Evolutionary conservation across 805 yeast genomes (phyloP).

Genomic region (Aciculoconidium aculeatum): DNA sequence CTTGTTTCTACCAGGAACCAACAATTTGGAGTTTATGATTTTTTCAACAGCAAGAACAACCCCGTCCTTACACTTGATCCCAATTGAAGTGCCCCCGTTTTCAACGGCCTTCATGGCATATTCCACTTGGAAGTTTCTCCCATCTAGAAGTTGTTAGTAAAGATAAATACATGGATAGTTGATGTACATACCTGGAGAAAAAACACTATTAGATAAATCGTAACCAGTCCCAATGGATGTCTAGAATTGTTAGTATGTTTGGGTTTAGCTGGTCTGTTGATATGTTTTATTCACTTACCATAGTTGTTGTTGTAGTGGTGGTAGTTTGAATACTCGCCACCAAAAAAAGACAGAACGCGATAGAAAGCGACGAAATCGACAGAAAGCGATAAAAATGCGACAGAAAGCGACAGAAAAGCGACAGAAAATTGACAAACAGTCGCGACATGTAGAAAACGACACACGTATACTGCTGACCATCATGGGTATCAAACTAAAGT

Average conservation of each 20-base stretch:
- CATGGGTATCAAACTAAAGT: constrained; percentile 6
- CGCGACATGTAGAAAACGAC: too few relatives aligned
- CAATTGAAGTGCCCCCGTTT: constrained; percentile 93
- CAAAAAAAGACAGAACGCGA: too few relatives aligned
- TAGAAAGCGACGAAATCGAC: background rate
- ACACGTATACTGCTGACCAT: too few relatives aligned
- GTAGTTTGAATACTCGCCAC: too few relatives aligned
- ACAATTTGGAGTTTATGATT: constrained; percentile 74
- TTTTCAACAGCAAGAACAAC: constrained; percentile 97
- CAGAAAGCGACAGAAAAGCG: background rate
- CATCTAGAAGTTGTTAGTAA: constrained; percentile 59
- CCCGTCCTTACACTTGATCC: constrained; percentile 88
- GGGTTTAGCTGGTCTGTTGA: background rate
- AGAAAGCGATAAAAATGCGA: background rate
- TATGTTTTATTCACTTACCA: too few relatives aligned
- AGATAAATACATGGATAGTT: background rate
- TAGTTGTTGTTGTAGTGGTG: too few relatives aligned
- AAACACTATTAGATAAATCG: constrained; percentile 95
- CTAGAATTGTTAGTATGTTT: constrained; percentile 18
- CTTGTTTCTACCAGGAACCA: constrained; percentile 84
- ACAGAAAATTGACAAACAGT: background rate
- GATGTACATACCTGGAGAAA: constrained; percentile 57
- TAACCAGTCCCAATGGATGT: constrained; percentile 98
- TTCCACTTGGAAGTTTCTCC: constrained; percentile 95
- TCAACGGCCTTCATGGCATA: constrained; percentile 97